phyloP scores from a whole-genome alignment of 371 early-diverging fungal genomes.

The Lichtheimia corymbifera region DNA sequence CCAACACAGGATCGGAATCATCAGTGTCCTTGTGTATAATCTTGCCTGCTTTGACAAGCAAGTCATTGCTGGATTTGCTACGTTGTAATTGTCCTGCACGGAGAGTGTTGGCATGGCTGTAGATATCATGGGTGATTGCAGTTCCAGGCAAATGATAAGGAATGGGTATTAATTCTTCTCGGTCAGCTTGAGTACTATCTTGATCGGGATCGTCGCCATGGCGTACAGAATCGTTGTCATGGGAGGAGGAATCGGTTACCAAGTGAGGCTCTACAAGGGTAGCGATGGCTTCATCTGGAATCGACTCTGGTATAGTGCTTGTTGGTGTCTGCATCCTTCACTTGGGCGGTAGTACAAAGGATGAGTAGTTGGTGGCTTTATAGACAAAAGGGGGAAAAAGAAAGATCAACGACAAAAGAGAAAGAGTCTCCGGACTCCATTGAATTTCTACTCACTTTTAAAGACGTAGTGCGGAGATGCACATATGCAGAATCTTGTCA shows the following conservation, averaged over 20 bases:
- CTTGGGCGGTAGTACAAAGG: not conserved
- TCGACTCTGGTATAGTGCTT: slow-evolving; percentile 14
- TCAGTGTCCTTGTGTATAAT: slow-evolving; percentile 23
- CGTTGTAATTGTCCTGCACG: slow-evolving; percentile 21
- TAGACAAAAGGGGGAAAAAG: too few relatives aligned
- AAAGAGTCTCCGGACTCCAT: too few relatives aligned
- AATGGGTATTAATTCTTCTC: slow-evolving; percentile 22
- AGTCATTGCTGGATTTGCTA: slow-evolving; percentile 27
- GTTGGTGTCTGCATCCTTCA: slow-evolving; percentile 4
- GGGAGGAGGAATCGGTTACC: slow-evolving; percentile 20
- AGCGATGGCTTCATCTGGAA: slow-evolving; percentile 34
- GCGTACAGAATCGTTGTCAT: slow-evolving; percentile 4
- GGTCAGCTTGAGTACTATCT: not conserved
- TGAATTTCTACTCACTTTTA: too few relatives aligned
- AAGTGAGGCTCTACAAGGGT: slow-evolving; percentile 37
- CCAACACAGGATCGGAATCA: slow-evolving; percentile 15
- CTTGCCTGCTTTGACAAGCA: slow-evolving; percentile 19
- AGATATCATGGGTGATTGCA: slow-evolving; percentile 51
- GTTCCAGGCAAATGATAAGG: slow-evolving; percentile 50
- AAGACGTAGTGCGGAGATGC: too few relatives aligned
- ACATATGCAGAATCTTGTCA: too few relatives aligned
- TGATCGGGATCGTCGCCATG: slow-evolving; percentile 17
- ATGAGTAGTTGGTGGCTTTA: too few relatives aligned
- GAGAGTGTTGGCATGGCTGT: slow-evolving; percentile 39
- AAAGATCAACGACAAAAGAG: too few relatives aligned